These are phyloP conservation scores for Zarea fungicola DNA, from an alignment of 2,329 filamentous ascomycete genomes.

Conservation along the genomic window DNA sequence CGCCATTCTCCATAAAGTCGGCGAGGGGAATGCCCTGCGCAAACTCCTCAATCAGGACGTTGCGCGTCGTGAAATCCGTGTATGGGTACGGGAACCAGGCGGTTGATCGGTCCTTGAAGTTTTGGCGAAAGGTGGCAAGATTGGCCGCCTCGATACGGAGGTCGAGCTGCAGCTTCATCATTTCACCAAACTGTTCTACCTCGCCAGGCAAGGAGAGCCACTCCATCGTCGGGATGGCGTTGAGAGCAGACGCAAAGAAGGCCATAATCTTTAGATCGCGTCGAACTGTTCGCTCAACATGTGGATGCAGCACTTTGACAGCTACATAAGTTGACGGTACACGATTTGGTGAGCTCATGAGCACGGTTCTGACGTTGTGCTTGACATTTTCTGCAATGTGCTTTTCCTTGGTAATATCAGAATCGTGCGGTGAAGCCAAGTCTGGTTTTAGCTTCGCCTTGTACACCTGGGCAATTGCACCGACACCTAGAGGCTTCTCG, in stretches of 20 bases:
- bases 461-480: slow-evolving; percentile 96
- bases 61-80: slow-evolving; percentile 82
- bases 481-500: slow-evolving; percentile 82
- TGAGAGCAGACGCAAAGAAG: slow-evolving; percentile 80
- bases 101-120: slow-evolving; percentile 83
- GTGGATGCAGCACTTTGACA: slow-evolving; percentile 90
- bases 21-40: slow-evolving; percentile 89
- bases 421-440: slow-evolving; percentile 58
- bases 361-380: slow-evolving; percentile 76
- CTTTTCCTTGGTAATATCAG: slow-evolving; percentile 37
- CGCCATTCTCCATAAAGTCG: slow-evolving; percentile 85
- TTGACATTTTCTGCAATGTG: slow-evolving; percentile 65
- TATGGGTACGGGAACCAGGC: slow-evolving; percentile 98
- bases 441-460: slow-evolving; percentile 84
- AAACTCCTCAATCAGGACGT: slow-evolving; percentile 92
- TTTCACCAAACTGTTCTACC: slow-evolving; percentile 88
- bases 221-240: slow-evolving; percentile 87
- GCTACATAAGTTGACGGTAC: slow-evolving; percentile 91
- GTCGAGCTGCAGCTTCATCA: slow-evolving; percentile 98
- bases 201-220: slow-evolving; percentile 97
- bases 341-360: slow-evolving; percentile 79
- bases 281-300: slow-evolving; percentile 83
- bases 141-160: slow-evolving; percentile 93
- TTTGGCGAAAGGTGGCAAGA: slow-evolving; percentile 77
- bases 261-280: slow-evolving; percentile 90